Evolutionary conservation across 257 asterid genomes (phyloP).

Genomic region (Solanum etuberosum): DNA sequence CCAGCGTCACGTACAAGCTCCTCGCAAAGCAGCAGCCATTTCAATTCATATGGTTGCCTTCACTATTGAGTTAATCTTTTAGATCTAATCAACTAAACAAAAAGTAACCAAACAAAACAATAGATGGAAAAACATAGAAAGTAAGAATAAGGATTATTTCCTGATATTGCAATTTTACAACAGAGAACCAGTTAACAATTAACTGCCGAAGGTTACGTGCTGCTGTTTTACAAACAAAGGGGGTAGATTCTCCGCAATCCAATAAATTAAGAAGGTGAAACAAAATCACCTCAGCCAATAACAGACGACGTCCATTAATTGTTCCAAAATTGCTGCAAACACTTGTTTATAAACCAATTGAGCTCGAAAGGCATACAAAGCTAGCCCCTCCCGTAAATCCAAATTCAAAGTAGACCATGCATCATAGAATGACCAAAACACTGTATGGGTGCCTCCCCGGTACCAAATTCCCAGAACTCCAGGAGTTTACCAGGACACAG

Average conservation of each 20-base stretch:
- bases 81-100: neutral
- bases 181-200: neutral
- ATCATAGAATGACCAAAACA: neutral
- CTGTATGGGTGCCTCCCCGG: neutral
- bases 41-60: neutral
- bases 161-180: neutral
- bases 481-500: neutral
- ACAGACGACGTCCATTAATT: neutral
- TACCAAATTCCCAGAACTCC: neutral
- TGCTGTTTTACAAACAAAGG: neutral
- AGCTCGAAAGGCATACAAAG: neutral
- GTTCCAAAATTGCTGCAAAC: neutral
- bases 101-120: neutral
- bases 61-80: neutral
- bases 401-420: neutral
- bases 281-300: neutral
- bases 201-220: neutral
- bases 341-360: neutral
- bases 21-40: neutral
- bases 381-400: neutral
- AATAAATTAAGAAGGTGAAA: neutral
- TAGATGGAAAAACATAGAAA: neutral
- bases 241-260: neutral
- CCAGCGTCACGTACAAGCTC: neutral
- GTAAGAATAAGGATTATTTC: neutral